Conservation (phyloP, 2,329 filamentous ascomycete genomes). For the Hymenoscyphus albidus region DNA sequence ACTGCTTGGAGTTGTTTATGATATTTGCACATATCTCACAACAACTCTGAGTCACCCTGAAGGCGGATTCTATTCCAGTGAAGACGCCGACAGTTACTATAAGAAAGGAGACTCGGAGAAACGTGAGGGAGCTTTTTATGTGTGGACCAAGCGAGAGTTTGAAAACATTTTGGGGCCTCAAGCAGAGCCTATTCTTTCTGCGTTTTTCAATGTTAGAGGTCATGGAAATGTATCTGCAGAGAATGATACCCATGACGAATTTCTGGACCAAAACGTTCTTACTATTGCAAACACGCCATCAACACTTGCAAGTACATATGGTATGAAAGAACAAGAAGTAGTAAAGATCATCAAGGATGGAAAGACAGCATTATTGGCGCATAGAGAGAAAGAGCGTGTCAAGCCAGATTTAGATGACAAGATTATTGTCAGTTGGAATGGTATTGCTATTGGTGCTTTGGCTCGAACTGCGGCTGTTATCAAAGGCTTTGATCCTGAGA, state of each 20-base stretch:
- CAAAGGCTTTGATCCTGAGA: conserved; percentile 53
- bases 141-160: conserved; percentile 89
- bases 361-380: conserved; percentile 62
- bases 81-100: conserved; percentile 83
- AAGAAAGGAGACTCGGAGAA: conserved; percentile 73
- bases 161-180: conserved; percentile 66
- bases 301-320: conserved; percentile 71
- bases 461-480: conserved; percentile 69
- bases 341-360: conserved; percentile 63
- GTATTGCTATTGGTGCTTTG: conserved; percentile 80
- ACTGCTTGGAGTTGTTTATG: conserved; percentile 72
- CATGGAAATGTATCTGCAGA: conserved; percentile 82
- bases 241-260: conserved; percentile 88
- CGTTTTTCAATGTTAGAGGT: conserved; percentile 77
- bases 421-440: conserved; percentile 83
- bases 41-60: conserved; percentile 62
- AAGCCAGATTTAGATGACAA: conserved; percentile 83
- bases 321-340: conserved; percentile 65
- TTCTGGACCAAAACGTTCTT: conserved; percentile 89
- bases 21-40: conserved; percentile 83
- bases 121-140: conserved; percentile 87
- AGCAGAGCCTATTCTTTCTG: conserved; percentile 69
- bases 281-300: conserved; percentile 64
- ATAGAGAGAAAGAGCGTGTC: conserved; percentile 70
- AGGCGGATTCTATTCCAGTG: conserved; percentile 82